These are phyloP conservation scores for Blastocladiella emersonii DNA, from an alignment of 371 early-diverging fungal genomes.

Conservation along the genomic window DNA sequence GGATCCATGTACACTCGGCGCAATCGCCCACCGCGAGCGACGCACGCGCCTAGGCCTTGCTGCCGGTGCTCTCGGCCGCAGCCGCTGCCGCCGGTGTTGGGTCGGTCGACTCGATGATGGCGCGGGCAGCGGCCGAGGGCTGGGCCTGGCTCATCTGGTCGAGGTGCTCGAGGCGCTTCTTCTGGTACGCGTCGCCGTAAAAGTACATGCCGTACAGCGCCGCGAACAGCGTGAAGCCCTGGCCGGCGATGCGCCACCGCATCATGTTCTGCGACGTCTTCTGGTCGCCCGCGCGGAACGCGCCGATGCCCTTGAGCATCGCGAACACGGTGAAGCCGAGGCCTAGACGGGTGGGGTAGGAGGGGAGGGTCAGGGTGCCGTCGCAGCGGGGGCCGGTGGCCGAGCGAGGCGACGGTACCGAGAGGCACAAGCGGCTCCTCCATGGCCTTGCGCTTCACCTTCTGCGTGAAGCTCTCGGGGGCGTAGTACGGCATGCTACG, in stretches of 20 bases:
- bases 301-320: background rate
- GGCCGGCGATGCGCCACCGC: background rate
- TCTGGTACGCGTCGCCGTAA: background rate
- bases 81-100: too few species aligned
- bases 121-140: too few species aligned
- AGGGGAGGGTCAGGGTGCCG: too few species aligned
- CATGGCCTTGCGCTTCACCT: constrained; percentile 1
- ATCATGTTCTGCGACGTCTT: constrained; percentile 3
- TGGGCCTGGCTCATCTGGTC: too few species aligned
- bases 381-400: too few species aligned
- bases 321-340: background rate
- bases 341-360: background rate
- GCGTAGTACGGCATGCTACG: constrained; percentile 4
- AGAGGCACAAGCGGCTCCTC: constrained; percentile 2
- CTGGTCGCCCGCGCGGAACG: constrained; percentile 1
- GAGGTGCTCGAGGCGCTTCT: background rate
- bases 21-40: too few species aligned
- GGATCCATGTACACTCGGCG: too few species aligned
- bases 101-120: too few species aligned
- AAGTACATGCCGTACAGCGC: background rate
- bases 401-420: too few species aligned
- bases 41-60: too few species aligned
- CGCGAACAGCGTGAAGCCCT: constrained; percentile 1
- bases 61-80: too few species aligned
- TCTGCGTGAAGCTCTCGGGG: background rate